Base-by-base conservation (phyloP, 306 rosid species). In the Carpinus viminea region DNA sequence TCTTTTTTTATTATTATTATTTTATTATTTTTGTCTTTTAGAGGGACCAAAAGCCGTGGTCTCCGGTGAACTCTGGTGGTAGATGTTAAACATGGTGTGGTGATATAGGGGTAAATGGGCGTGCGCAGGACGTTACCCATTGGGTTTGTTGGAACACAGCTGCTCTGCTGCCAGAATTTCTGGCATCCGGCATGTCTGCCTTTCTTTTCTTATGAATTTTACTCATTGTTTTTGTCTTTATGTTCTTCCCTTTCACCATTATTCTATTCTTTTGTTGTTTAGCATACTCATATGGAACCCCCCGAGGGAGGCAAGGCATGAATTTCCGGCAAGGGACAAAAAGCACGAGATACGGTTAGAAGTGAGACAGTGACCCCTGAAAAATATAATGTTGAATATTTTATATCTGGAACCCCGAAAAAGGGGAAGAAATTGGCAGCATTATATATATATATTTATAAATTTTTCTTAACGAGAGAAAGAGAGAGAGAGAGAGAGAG, bases 321-420 rank as follows among this genome's bases (percentile, higher is more conserved):
- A 91, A 88, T 85, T 88, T 87, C 90, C 89, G 91, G 97, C 88
- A 64, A 83, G 86, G 87, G 94, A 90, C 96, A 86, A 90, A 89
- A 90, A 85, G 91, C 92, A 87, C 77, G 94, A 83, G 94, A 87
- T 84, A 79, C 85, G 87, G 94, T 88, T 86, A 76, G 56, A 62
- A 81, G 66, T 80, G 78, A 81, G 93, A 84, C 79, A 86, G 91
- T 85, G 97, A 89, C 89, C 71, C 48, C 38, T 76, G 82, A 71
- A 24, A 24, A 61, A 26, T 86, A 80, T 74, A 3, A 9, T 59
- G 17, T 54, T 18, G 26, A 54, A 64, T 79, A 74, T 80, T 86
- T 68, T 77, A 75, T 79, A 61, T 7, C 68, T 50, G 31, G 48
- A 78, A 66, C 84, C 88, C 81, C 64, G 26, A 78, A 78, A 81